Evolutionary conservation across 2,329 filamentous ascomycete genomes (phyloP).

Genomic region (Clonostachys chloroleuca): DNA sequence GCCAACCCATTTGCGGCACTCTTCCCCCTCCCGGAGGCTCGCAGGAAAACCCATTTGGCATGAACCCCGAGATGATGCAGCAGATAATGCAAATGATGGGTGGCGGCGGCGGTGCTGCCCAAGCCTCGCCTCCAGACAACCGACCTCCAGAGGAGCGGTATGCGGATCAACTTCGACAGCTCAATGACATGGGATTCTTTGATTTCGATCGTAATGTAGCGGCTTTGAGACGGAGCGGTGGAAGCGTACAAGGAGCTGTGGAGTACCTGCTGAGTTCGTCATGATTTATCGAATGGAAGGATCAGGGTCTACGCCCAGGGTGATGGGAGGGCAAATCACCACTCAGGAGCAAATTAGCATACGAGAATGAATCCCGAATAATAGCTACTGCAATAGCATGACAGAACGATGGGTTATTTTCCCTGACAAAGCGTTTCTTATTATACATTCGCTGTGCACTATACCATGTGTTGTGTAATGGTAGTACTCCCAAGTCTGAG

Average conservation of each 20-base stretch:
- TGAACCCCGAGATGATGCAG: constrained; percentile 52
- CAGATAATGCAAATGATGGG: constrained; percentile 47
- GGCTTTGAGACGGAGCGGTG: constrained; percentile 81
- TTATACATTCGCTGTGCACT: no score
- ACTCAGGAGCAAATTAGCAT: not conserved
- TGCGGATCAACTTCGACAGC: constrained; percentile 80
- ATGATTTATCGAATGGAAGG: not conserved
- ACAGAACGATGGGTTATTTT: no score
- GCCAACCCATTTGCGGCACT: constrained; percentile 64
- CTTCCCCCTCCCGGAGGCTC: constrained; percentile 30
- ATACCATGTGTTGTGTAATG: no score
- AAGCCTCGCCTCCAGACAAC: constrained; percentile 57
- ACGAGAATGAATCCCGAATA: no score
- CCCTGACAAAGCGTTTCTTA: no score
- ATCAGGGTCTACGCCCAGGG: not conserved
- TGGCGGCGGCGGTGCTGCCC: constrained; percentile 15
- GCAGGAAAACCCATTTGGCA: constrained; percentile 21
- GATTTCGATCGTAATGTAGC: constrained; percentile 93
- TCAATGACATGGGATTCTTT: constrained; percentile 99
- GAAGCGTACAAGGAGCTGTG: constrained; percentile 89
- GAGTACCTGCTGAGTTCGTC: constrained; percentile 60
- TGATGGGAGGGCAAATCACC: not conserved
- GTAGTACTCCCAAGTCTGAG: no score
- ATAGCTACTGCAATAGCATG: no score
- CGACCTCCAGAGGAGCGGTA: constrained; percentile 92